These are phyloP conservation scores for Claviceps pazoutovae DNA, from an alignment of 2,329 filamentous ascomycete genomes.

Conservation along the genomic window DNA sequence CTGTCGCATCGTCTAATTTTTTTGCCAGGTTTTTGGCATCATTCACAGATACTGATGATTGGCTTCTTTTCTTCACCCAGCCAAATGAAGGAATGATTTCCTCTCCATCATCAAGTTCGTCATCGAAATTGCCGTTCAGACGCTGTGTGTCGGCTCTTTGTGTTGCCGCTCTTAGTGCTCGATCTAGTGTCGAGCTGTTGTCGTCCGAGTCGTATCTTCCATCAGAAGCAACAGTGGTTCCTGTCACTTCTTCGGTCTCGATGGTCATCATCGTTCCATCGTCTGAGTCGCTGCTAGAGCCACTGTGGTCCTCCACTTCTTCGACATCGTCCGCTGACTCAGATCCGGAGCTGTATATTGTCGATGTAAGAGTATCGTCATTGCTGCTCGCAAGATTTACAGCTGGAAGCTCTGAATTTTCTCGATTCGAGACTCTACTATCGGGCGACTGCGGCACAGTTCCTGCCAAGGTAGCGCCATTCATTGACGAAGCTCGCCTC, in stretches of 20 bases:
- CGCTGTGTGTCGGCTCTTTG: slow-evolving; percentile 60
- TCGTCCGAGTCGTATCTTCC: slow-evolving; percentile 45
- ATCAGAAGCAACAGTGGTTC: slow-evolving; percentile 49
- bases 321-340: slow-evolving; percentile 41
- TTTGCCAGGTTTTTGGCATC: slow-evolving; percentile 17
- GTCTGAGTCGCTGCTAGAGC: slow-evolving; percentile 46
- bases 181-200: slow-evolving; percentile 62
- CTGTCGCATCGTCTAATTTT: slow-evolving; percentile 18
- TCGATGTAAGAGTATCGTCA: slow-evolving; percentile 59
- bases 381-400: slow-evolving; percentile 52
- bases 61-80: slow-evolving; percentile 47
- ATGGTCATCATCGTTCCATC: slow-evolving; percentile 73
- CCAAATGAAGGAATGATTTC: slow-evolving; percentile 66
- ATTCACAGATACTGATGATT: background rate
- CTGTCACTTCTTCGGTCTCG: slow-evolving; percentile 64
- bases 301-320: slow-evolving; percentile 36
- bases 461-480: slow-evolving; percentile 16
- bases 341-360: slow-evolving; percentile 58
- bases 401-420: slow-evolving; percentile 53
- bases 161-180: slow-evolving; percentile 62
- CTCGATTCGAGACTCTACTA: slow-evolving; percentile 46
- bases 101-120: slow-evolving; percentile 47
- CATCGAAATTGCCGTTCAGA: slow-evolving; percentile 34
- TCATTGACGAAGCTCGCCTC: slow-evolving; percentile 51
- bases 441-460: slow-evolving; percentile 46